Evolutionary conservation across 1,139 yeast genomes (phyloP).

Genomic region (Kazachstania sp.): DNA sequence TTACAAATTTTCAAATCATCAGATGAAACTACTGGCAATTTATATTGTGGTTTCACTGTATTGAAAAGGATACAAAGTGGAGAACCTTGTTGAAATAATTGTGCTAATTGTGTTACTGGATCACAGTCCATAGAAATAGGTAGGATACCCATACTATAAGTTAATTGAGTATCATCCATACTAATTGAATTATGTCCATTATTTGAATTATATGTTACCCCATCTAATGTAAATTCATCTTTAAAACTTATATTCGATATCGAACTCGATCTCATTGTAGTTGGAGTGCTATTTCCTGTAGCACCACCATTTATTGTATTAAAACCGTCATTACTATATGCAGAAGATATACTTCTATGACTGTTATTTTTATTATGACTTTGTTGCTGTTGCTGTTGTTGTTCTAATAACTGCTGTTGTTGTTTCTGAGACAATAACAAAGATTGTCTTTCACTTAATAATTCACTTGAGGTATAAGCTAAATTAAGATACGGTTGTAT

Average conservation of each 20-base stretch:
- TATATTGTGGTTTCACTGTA: slow-evolving; percentile 35
- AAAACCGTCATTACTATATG: slow-evolving; percentile 14
- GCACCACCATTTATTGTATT: background rate
- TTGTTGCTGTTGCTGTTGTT: slow-evolving; percentile 2
- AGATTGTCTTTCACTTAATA: slow-evolving; percentile 65
- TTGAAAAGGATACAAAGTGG: slow-evolving; percentile 84
- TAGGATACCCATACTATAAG: slow-evolving; percentile 67
- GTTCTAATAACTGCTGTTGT: slow-evolving; percentile 18
- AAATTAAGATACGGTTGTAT: slow-evolving; percentile 61
- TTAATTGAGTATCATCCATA: slow-evolving; percentile 32
- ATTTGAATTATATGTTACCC: slow-evolving; percentile 17
- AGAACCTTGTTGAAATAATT: slow-evolving; percentile 83
- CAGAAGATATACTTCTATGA: slow-evolving; percentile 14
- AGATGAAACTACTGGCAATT: slow-evolving; percentile 49
- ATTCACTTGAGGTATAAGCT: slow-evolving; percentile 56
- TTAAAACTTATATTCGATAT: slow-evolving; percentile 21
- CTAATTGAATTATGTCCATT: slow-evolving; percentile 28
- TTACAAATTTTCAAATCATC: slow-evolving; percentile 82
- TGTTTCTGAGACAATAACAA: slow-evolving; percentile 42
- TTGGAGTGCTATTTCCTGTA: slow-evolving; percentile 5
- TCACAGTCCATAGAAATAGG: slow-evolving; percentile 72
- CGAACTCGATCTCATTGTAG: slow-evolving; percentile 19
- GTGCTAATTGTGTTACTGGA: slow-evolving; percentile 88
- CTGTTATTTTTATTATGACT: slow-evolving; percentile 1
- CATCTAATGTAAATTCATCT: slow-evolving; percentile 20